These are phyloP conservation scores for Rhizopus sp. DNA, from an alignment of 371 early-diverging fungal genomes.

Conservation along the genomic window DNA sequence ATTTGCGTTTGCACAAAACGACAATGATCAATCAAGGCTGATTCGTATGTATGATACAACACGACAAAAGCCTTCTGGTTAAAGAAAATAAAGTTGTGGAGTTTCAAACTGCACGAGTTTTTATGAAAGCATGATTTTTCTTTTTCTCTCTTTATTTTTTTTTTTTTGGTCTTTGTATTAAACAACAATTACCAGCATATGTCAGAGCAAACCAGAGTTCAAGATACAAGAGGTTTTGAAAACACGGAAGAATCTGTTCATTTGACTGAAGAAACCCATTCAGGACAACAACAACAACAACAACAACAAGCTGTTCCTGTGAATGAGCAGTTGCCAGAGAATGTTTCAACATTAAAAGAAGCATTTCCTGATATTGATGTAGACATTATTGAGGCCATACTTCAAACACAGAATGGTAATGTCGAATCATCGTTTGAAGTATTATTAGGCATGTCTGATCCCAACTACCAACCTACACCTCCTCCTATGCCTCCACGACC, in stretches of 20 bases:
- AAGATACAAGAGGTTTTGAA: neutral
- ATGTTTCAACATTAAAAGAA: conserved; percentile 39
- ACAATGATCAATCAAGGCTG: conserved; percentile 89
- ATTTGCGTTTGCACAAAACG: conserved; percentile 97
- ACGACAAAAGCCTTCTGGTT: conserved; percentile 82
- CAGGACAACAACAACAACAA: neutral
- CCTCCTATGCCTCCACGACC: conserved; percentile 42
- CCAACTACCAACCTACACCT: conserved; percentile 36
- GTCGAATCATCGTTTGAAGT: conserved; percentile 44
- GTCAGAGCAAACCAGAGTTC: neutral
- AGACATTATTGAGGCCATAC: conserved; percentile 48
- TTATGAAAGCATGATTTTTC: neutral
- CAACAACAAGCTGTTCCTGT: neutral
- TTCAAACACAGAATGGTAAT: conserved; percentile 36
- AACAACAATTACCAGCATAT: neutral
- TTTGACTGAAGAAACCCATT: neutral
- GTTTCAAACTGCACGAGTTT: no score
- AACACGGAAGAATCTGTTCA: neutral
- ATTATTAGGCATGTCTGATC: conserved; percentile 48
- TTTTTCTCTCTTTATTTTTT: neutral
- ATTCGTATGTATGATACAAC: conserved; percentile 97
- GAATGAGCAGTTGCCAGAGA: conserved; percentile 7
- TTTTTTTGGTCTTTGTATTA: neutral
- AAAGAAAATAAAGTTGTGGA: conserved; percentile 6
- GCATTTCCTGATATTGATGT: conserved; percentile 50